phyloP scores from a whole-genome alignment of 2,329 filamentous ascomycete genomes.

The Thyridium curvatum region DNA sequence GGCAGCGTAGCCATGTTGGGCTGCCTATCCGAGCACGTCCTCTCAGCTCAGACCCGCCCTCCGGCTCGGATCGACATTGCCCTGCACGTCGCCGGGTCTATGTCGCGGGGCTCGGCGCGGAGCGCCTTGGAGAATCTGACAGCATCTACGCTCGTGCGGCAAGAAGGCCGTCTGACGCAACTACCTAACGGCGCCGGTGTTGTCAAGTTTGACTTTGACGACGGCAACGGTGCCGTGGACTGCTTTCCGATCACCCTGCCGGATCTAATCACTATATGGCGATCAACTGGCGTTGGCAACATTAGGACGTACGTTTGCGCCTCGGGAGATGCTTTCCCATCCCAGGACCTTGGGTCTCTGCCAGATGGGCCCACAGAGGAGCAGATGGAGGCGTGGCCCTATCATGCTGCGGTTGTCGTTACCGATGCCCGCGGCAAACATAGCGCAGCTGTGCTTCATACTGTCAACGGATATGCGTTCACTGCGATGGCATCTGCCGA shows the following conservation, averaged over 20 bases:
- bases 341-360: too few species aligned
- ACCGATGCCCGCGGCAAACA: too few species aligned
- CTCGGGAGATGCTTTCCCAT: too few species aligned
- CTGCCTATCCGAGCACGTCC: too few species aligned
- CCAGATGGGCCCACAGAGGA: too few species aligned
- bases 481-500: neutral
- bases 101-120: conserved; percentile 12
- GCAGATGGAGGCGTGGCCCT: too few species aligned
- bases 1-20: too few species aligned
- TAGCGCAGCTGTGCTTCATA: too few species aligned
- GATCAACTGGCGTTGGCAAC: conserved; percentile 7
- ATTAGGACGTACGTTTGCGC: conserved; percentile 8
- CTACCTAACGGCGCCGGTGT: neutral
- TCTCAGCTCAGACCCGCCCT: too few species aligned
- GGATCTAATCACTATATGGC: conserved; percentile 14
- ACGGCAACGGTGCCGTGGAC: conserved; percentile 10
- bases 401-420: too few species aligned
- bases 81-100: conserved; percentile 10
- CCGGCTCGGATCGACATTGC: conserved; percentile 10
- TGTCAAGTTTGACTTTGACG: conserved; percentile 11
- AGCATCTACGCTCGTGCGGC: neutral
- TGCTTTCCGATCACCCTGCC: conserved; percentile 13
- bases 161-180: too few species aligned
- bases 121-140: conserved; percentile 6
- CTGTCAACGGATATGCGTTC: neutral